A percentile compares a stretch with the other conserved stretches of the same genome.
phyloP scores from a whole-genome alignment of 805 yeast genomes.

The Kuraishia hungarica region DNA sequence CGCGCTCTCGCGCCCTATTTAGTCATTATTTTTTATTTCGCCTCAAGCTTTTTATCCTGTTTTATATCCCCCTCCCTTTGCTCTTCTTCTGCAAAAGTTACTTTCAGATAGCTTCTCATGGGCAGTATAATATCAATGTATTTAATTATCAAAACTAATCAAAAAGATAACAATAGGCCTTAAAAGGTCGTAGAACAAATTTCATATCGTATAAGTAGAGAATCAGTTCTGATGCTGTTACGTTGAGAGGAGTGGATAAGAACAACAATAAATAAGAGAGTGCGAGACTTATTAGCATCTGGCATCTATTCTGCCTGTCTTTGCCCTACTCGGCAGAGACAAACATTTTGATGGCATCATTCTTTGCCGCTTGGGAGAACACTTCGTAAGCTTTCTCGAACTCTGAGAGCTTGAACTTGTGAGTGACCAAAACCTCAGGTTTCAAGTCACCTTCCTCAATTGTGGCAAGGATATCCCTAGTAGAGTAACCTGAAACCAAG shows the following conservation, averaged over 20 bases:
- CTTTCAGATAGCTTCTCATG: background rate
- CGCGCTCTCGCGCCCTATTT: too few species aligned
- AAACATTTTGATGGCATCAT: conserved; percentile 45
- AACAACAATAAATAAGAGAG: too few species aligned
- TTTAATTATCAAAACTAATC: too few species aligned
- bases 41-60: background rate
- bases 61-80: background rate
- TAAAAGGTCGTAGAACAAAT: too few species aligned
- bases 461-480: conserved; percentile 27
- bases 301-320: too few species aligned
- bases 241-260: too few species aligned
- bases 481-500: conserved; percentile 38
- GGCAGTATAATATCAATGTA: background rate
- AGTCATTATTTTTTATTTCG: too few species aligned
- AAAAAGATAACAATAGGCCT: background rate
- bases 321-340: too few species aligned
- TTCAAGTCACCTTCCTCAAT: conserved; percentile 31
- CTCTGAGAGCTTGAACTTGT: conserved; percentile 43
- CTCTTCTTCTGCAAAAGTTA: background rate
- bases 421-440: conserved; percentile 46
- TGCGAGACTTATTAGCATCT: too few species aligned
- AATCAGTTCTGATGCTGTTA: too few species aligned
- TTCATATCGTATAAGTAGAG: too few species aligned
- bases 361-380: conserved; percentile 41
- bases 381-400: conserved; percentile 53